Base-by-base conservation (phyloP, 176 grass and related monocot species). In the Aegilops sharonensis region DNA sequence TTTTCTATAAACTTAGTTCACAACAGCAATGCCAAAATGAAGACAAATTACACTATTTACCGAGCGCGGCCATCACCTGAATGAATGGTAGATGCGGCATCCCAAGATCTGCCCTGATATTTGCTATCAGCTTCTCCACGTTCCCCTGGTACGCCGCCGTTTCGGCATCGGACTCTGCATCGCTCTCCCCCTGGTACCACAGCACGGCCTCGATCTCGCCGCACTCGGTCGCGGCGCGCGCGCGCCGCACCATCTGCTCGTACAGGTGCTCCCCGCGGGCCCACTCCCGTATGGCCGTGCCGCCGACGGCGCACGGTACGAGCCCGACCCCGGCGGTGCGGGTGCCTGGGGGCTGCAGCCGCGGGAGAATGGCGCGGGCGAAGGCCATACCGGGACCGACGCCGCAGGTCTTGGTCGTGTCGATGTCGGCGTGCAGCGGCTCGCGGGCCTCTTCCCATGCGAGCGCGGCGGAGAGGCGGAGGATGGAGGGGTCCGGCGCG, bases 121-220 rank as follows among this genome's bases (percentile, higher is more conserved):
- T 75, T 42, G 60, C 43, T 29, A 98, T 92, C 48, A 98, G 80
- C 48, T 0, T 91, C 86, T 98, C 85, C 74, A 98, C 13, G 69
- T 94, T 92, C 31, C 63, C 83, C 23, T 35, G 64, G 61, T 98
- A 98, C 13, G 81, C 88, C 17, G 78, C 65, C 4, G 96, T 56
- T 2, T 69, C 86, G 40, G 76, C 62, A 45, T 79, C 66, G 32
- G 93, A 94, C 0, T 87, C 75, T 1, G 93, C 52, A 71, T 98
- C 96, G 85, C 91, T 98, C 86, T 98, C 95, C 17, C 95, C 96
- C 77, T 98, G 93, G 86, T 98, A 98, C 96, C 93, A 98, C 81
- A 95, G 68, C 67, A 98, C 68, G 36, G 93, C 95, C 78, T 89
- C 84, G 81, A 98, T 82, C 88, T 95, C 93, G 9, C 90, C 93